Base-by-base conservation (phyloP, 176 grass and related monocot species). In the Bonia amplexicaulis region DNA sequence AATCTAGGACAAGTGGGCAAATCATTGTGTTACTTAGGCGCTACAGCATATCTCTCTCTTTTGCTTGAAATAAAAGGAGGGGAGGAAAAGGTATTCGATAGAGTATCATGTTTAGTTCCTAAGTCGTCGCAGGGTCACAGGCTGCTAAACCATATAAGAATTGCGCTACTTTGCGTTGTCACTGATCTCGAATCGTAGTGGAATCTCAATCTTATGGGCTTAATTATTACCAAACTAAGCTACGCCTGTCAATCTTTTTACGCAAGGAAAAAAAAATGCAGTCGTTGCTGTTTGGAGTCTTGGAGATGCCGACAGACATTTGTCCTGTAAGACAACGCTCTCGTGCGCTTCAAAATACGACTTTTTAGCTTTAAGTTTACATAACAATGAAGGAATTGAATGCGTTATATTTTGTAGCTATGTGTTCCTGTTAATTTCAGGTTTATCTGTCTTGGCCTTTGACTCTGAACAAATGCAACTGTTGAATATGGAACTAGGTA, bases 161-260 rank as follows among this genome's bases (percentile, higher is more conserved):
- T 27, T 4, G 16, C 49, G 48, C 40, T 17, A 12, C 47, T 41
- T 41, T 74, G 66, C 48, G 49, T 83, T 79, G 59, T 53, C 84
- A 67, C 69, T 61, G 74, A 80, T 84, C 60, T 52, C 89, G 60
- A 87, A 87, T 90, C 85, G 76, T 60, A 12, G 13, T 54, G 66
- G 52, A 64, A 84, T 84, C 89, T 80, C 74, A 61, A 52, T 35
- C 75, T 84, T 66, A 90, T 84, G 80, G 89, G 85, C 44, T 59
- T 12, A 87, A 90, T 25, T 49, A 69, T 75, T 90, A 75, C 35
- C 12, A 45, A 46, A 83, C 48, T 67, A 82, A 35, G 44, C 35
- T 68, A 66, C 35, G 4, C 0, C 44, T 71, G 63, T 45, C 78
- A 85, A 71, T 7, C 71, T 69, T 64, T 39, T 26, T 15, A 16